Evolutionary conservation across 1,139 yeast genomes (phyloP).

Genomic region (Zygosaccharomyces pseudobailii): DNA sequence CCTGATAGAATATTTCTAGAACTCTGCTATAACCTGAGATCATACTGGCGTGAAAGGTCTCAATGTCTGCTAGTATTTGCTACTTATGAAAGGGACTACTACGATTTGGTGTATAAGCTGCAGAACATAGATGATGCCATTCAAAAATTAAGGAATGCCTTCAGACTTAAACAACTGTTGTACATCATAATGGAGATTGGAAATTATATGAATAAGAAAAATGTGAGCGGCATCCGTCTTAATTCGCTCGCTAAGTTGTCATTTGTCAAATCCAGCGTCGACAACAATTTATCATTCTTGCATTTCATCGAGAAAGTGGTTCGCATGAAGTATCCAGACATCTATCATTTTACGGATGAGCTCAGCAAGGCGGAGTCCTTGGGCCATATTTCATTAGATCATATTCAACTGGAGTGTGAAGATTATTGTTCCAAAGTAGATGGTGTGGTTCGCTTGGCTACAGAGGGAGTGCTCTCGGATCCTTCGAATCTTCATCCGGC

Average conservation of each 20-base stretch:
- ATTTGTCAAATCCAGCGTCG: constrained; percentile 74
- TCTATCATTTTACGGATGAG: constrained; percentile 73
- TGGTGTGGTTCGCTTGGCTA: constrained; percentile 52
- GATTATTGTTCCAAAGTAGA: constrained; percentile 54
- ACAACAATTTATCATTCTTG: constrained; percentile 72
- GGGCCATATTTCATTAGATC: constrained; percentile 72
- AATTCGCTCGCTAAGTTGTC: constrained; percentile 78
- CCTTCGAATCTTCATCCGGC: constrained; percentile 66
- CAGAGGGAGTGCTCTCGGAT: constrained; percentile 73
- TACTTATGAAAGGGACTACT: constrained; percentile 70
- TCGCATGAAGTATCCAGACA: constrained; percentile 71
- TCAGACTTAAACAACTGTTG: constrained; percentile 60
- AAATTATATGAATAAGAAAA: constrained; percentile 90
- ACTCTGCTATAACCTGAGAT: constrained; percentile 68
- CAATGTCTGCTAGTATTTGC: constrained; percentile 63
- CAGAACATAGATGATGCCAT: constrained; percentile 65
- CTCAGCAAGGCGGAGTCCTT: constrained; percentile 56
- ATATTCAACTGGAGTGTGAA: constrained; percentile 62
- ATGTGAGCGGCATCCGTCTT: constrained; percentile 78
- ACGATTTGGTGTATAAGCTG: constrained; percentile 60
- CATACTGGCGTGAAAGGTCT: constrained; percentile 86
- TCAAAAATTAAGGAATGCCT: constrained; percentile 54
- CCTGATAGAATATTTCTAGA: constrained; percentile 78
- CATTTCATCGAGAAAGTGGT: constrained; percentile 83
- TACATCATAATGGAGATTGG: constrained; percentile 82